A percentile compares a stretch with the other conserved stretches of the same genome.
Evolutionary conservation across 2,329 filamentous ascomycete species (phyloP).

Genomic region (Paramyrothecium sp.): DNA sequence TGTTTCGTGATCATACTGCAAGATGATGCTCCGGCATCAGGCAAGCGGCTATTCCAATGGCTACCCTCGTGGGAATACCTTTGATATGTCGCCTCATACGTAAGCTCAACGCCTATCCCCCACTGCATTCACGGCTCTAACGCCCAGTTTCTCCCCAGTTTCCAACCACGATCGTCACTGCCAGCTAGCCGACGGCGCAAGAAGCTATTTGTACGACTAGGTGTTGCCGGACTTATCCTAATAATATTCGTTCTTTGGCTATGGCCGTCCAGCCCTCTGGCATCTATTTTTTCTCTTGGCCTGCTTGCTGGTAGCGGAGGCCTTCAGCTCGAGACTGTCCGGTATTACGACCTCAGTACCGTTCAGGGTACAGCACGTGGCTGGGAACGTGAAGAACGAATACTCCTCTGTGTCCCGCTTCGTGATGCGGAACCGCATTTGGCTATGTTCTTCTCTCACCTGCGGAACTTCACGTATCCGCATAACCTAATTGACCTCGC

Average conservation of each 20-base stretch:
- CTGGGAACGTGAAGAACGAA: constrained; percentile 95
- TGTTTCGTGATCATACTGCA: constrained; percentile 33
- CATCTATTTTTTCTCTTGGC: constrained; percentile 65
- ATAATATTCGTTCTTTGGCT: constrained; percentile 72
- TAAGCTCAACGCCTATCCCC: constrained; percentile 39
- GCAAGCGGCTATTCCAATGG: constrained; percentile 76
- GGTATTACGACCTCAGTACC: constrained; percentile 93
- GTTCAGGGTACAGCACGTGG: constrained; percentile 88
- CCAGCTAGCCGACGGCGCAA: constrained; percentile 69
- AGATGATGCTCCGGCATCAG: constrained; percentile 85
- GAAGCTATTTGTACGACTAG: constrained; percentile 69
- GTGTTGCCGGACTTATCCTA: constrained; percentile 55
- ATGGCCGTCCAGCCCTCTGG: constrained; percentile 64
- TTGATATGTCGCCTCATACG: constrained; percentile 89
- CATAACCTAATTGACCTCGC: constrained; percentile 95
- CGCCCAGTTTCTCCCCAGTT: constrained; percentile 35
- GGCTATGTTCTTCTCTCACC: constrained; percentile 97
- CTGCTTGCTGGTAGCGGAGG: constrained; percentile 66
- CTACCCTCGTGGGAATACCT: constrained; percentile 73
- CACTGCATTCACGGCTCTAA: neutral
- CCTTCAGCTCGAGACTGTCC: constrained; percentile 86
- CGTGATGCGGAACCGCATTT: constrained; percentile 90
- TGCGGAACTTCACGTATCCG: constrained; percentile 94
- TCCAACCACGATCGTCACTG: constrained; percentile 78
- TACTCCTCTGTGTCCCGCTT: constrained; percentile 90